Evolutionary conservation across 1,284 basidiomycete genomes (phyloP).

Genomic region (Ustilago crameri): DNA sequence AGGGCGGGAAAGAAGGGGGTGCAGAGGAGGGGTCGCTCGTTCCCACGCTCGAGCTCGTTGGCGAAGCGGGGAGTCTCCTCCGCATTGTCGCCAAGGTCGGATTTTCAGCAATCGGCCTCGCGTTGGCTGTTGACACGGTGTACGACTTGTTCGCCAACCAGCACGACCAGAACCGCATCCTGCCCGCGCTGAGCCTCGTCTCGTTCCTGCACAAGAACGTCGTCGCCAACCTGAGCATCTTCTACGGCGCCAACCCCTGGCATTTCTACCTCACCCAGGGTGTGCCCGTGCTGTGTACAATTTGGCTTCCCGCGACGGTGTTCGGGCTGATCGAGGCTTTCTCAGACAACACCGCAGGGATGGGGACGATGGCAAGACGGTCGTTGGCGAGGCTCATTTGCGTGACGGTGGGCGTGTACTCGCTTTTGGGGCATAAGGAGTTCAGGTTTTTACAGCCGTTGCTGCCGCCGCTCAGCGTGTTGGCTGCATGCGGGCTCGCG

Average conservation of each 20-base stretch:
- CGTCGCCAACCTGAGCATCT: slow-evolving; percentile 76
- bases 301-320: slow-evolving; percentile 79
- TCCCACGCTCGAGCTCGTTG: slow-evolving; percentile 21
- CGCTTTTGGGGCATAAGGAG: slow-evolving; percentile 76
- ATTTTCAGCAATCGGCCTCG: slow-evolving; percentile 66
- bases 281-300: slow-evolving; percentile 80
- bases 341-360: background rate
- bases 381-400: slow-evolving; percentile 31
- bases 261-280: slow-evolving; percentile 91
- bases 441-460: slow-evolving; percentile 95
- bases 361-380: slow-evolving; percentile 7
- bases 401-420: slow-evolving; percentile 45
- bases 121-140: slow-evolving; percentile 75
- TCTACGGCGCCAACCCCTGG: slow-evolving; percentile 88
- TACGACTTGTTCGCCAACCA: slow-evolving; percentile 74
- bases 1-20: background rate
- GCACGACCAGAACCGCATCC: slow-evolving; percentile 53
- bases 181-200: slow-evolving; percentile 77
- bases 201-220: slow-evolving; percentile 85
- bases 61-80: slow-evolving; percentile 17
- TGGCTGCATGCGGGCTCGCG: slow-evolving; percentile 71
- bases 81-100: slow-evolving; percentile 44
- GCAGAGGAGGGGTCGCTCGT: slow-evolving; percentile 14
- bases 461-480: slow-evolving; percentile 83
- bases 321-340: slow-evolving; percentile 70